Conservation (phyloP, 164 flowering plant genomes). For the Tetrastigma voinierianum region DNA sequence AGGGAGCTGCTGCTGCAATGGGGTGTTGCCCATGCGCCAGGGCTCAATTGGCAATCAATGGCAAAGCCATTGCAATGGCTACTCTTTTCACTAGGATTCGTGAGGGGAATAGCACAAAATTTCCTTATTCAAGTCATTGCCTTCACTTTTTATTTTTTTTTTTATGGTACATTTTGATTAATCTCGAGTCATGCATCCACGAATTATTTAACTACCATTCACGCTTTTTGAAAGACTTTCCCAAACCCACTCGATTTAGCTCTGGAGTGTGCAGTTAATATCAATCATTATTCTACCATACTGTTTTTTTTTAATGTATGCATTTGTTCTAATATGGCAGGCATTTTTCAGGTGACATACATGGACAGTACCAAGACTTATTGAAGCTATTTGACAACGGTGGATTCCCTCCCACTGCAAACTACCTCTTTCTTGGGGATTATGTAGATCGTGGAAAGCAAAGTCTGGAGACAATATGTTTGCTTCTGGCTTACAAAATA, state of each 20-base stretch:
- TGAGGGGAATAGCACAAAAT: no score
- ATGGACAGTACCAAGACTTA: slow-evolving; percentile 59
- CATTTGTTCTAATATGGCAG: slow-evolving; percentile 10
- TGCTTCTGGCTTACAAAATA: slow-evolving; percentile 57
- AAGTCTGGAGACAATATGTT: slow-evolving; percentile 59
- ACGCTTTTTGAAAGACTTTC: not conserved
- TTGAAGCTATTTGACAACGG: slow-evolving; percentile 49
- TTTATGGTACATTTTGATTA: no score
- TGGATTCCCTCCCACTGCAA: slow-evolving; percentile 56
- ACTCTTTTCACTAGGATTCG: no score
- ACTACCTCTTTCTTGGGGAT: slow-evolving; percentile 59
- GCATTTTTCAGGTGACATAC: slow-evolving; percentile 50
- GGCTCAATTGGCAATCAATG: no score
- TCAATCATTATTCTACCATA: not conserved
- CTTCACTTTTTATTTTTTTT: no score
- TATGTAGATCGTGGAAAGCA: slow-evolving; percentile 62
- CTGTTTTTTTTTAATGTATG: not conserved
- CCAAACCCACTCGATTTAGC: not conserved
- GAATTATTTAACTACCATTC: not conserved
- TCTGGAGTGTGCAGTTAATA: not conserved
- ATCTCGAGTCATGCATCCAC: not conserved
- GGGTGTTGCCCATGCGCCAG: no score
- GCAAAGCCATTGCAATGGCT: no score
- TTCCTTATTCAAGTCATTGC: no score
- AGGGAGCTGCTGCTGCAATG: no score